phyloP scores from a whole-genome alignment of 1,139 yeast genomes.

The Debaryomyces psychrophilus region DNA sequence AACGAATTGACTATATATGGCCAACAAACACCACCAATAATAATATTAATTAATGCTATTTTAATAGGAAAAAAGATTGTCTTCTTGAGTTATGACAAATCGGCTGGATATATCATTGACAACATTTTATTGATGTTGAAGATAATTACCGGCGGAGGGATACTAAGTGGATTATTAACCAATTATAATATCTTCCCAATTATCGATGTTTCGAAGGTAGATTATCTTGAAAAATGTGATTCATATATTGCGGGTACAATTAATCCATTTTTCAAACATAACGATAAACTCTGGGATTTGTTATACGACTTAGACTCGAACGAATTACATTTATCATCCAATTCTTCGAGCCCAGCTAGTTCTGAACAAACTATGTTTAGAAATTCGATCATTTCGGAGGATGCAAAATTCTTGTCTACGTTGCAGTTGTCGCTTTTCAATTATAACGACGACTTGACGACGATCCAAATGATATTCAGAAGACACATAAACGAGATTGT shows the following conservation, averaged over 20 bases:
- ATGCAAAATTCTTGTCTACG: slow-evolving; percentile 50
- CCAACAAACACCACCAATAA: slow-evolving; percentile 59
- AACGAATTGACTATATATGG: slow-evolving; percentile 57
- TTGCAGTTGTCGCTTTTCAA: slow-evolving; percentile 47
- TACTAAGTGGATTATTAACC: slow-evolving; percentile 52
- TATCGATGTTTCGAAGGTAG: slow-evolving; percentile 63
- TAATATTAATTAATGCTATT: slow-evolving; percentile 57
- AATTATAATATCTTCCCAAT: slow-evolving; percentile 60
- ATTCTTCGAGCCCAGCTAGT: slow-evolving; percentile 15
- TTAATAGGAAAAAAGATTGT: slow-evolving; percentile 60
- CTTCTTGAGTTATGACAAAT: slow-evolving; percentile 56
- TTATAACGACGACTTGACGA: slow-evolving; percentile 53
- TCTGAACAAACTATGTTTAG: slow-evolving; percentile 20
- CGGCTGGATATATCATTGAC: slow-evolving; percentile 60
- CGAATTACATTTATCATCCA: slow-evolving; percentile 43
- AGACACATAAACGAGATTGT: slow-evolving; percentile 52
- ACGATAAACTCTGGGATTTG: slow-evolving; percentile 61
- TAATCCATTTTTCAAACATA: slow-evolving; percentile 64
- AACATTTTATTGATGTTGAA: slow-evolving; percentile 56
- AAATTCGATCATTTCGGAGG: slow-evolving; percentile 49
- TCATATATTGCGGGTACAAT: slow-evolving; percentile 69
- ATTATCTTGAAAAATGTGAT: slow-evolving; percentile 53
- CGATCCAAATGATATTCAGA: slow-evolving; percentile 50
- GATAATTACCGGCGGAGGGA: slow-evolving; percentile 61
- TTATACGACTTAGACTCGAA: slow-evolving; percentile 58